These are phyloP conservation scores for Rhodamnia rubescens DNA, from an alignment of 345 rosid genomes.

Conservation along the genomic window DNA sequence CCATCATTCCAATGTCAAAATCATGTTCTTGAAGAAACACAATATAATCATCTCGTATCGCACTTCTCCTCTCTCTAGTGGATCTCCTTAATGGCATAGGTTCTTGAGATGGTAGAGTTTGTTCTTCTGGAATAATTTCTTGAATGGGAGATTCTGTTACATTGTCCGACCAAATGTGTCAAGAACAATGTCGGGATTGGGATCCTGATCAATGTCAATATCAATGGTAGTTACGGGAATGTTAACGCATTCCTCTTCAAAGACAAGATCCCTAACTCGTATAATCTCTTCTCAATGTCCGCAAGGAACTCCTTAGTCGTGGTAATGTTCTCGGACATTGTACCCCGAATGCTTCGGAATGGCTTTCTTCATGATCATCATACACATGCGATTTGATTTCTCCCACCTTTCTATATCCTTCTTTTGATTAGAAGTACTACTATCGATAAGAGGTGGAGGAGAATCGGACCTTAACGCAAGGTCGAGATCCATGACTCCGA, in stretches of 20 bases:
- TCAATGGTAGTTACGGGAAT: neutral
- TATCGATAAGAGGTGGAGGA: too few species aligned
- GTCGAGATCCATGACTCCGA: neutral
- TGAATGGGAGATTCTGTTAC: neutral
- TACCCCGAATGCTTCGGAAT: neutral
- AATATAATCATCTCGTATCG: neutral
- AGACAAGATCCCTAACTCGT: neutral
- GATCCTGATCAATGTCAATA: neutral
- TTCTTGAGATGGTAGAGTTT: neutral
- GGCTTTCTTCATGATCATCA: neutral
- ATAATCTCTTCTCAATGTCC: constrained; percentile 1
- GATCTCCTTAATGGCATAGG: neutral
- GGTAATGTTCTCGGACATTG: neutral
- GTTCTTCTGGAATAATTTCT: neutral
- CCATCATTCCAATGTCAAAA: neutral
- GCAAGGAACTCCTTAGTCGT: neutral
- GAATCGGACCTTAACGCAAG: neutral
- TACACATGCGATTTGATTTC: neutral
- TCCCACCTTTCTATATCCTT: neutral
- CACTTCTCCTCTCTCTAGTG: neutral
- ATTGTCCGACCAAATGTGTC: neutral
- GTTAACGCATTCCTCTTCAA: neutral
- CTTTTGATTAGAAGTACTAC: too few species aligned
- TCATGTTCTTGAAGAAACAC: constrained; percentile 7
- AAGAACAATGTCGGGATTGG: neutral